phyloP scores from a whole-genome alignment of 2,329 filamentous ascomycete species.

The Ceratocystis destructans region DNA sequence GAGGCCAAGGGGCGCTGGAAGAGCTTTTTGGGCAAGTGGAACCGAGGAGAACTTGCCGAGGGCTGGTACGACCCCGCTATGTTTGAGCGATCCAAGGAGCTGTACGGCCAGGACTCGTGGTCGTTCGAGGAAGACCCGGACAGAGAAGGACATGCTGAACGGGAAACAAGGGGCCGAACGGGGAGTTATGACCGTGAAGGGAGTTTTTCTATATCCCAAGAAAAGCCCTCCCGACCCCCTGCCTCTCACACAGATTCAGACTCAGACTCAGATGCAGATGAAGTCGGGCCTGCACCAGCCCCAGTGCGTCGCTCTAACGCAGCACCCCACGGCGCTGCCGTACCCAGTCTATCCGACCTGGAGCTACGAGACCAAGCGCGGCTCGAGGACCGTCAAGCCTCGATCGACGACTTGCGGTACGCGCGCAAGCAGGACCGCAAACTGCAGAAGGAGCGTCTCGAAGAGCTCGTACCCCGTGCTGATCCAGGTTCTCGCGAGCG shows the following conservation, averaged over 20 bases:
- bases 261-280: slow-evolving; percentile 17
- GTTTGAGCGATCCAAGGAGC: slow-evolving; percentile 28
- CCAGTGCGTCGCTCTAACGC: slow-evolving; percentile 26
- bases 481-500: slow-evolving; percentile 73
- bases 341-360: slow-evolving; percentile 64
- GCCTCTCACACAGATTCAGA: slow-evolving; percentile 19
- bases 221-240: neutral
- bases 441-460: slow-evolving; percentile 55
- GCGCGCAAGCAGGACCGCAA: slow-evolving; percentile 52
- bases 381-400: slow-evolving; percentile 32
- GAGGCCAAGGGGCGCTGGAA: slow-evolving; percentile 81
- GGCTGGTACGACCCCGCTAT: slow-evolving; percentile 85
- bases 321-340: slow-evolving; percentile 38
- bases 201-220: neutral
- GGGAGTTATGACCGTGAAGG: neutral
- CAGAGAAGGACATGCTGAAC: neutral
- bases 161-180: neutral
- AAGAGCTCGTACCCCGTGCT: slow-evolving; percentile 71
- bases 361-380: slow-evolving; percentile 44
- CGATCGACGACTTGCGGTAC: slow-evolving; percentile 40
- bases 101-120: slow-evolving; percentile 11
- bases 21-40: slow-evolving; percentile 86
- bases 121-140: neutral
- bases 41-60: slow-evolving; percentile 69
- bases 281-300: slow-evolving; percentile 16